Base-by-base conservation (phyloP, 495 filamentous ascomycete genomes). In the Xylaria bambusicola region DNA sequence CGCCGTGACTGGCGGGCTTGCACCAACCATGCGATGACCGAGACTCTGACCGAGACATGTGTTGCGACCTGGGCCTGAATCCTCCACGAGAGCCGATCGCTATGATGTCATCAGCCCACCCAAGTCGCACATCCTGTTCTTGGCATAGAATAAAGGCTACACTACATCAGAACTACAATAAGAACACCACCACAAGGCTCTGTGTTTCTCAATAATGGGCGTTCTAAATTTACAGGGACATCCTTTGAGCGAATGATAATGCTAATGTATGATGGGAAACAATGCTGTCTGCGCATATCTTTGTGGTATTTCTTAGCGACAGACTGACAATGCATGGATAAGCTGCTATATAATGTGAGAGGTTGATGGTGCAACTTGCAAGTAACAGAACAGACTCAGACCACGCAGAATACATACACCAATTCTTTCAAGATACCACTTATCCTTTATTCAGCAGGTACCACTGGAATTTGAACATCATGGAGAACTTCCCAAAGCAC, bases 81-180 rank as follows among this genome's bases (percentile, higher is more conserved):
- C n/a, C n/a, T n/a, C n/a, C n/a, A n/a, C n/a, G n/a, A n/a, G n/a
- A 33, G 20, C 49, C n/a, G 23, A 52, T 27, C 23, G 35, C 21
- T 6, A 41, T 53, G 50, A 53, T 53, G 50, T 53, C 50, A 53
- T 53, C 7, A 15, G 21, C 3, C 7, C 6, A 27, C 7, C 50
- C 12, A 6, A 1, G 15, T 4, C 23, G 7, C 23, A 33, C 5
- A 15, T 10, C 8, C 27, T 7, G 4, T 17, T 27, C 52, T 54
- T 54, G 52, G 38, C 38, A 17, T 18, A 38, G n/a, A 17, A n/a
- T n/a, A n/a, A 10, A 33, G 31, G 31, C 31, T 33, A 33, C 31
- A n/a, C n/a, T n/a, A n/a, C n/a, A n/a, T n/a, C n/a, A n/a, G n/a
- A n/a, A n/a, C n/a, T n/a, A n/a, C n/a, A n/a, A n/a, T n/a, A n/a